A percentile compares a stretch with the other conserved stretches of the same genome.
Conservation (phyloP, 1,139 yeast genomes). For the Yamadazyma blattariae region DNA sequence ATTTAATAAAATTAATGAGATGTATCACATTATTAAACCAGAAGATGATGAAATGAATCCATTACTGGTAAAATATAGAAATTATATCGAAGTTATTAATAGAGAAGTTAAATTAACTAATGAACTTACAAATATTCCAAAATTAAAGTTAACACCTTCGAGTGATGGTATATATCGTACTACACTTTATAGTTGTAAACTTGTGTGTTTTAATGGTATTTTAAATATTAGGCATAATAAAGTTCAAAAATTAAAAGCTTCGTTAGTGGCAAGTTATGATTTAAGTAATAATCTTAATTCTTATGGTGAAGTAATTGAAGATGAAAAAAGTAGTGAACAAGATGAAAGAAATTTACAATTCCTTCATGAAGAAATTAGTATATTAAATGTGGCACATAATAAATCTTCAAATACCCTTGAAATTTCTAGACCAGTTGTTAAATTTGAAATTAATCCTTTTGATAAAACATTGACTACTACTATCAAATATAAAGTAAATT, state of each 20-base stretch:
- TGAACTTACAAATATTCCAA: conserved; percentile 1
- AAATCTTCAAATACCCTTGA: conserved; percentile 14
- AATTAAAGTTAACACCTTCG: background rate
- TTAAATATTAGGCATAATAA: conserved; percentile 14
- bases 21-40: conserved; percentile 9
- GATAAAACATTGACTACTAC: conserved; percentile 7
- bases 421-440: conserved; percentile 8
- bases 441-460: conserved; percentile 9
- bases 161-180: conserved; percentile 1
- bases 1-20: conserved; percentile 7
- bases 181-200: conserved; percentile 3
- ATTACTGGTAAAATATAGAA: conserved; percentile 10
- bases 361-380: conserved; percentile 11
- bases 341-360: background rate
- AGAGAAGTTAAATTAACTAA: conserved; percentile 6
- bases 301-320: conserved; percentile 4
- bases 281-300: conserved; percentile 2
- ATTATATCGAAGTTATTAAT: conserved; percentile 11
- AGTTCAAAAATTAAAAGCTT: conserved; percentile 13
- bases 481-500: conserved; percentile 11
- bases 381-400: conserved; percentile 12
- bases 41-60: conserved; percentile 8
- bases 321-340: background rate
- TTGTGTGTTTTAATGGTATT: conserved; percentile 8
- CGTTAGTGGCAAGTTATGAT: conserved; percentile 13